Evolutionary conservation across 257 asterid species (phyloP).

Genomic region (Rubia yunnanensis): DNA sequence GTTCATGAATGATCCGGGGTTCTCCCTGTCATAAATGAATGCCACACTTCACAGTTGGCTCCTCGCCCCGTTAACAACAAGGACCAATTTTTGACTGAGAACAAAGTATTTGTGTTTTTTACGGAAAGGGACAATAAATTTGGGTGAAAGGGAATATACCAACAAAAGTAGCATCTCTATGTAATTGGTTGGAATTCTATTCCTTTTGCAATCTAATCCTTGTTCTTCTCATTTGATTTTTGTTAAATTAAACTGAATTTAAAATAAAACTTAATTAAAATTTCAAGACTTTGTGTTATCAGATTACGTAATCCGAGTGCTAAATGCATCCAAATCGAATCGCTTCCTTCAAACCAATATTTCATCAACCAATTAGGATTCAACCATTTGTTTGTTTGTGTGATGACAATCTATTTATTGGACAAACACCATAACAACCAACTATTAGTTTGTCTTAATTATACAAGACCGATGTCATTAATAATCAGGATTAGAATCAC

Average conservation of each 20-base stretch:
- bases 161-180: neutral
- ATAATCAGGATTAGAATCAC: neutral
- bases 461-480: neutral
- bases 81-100: neutral
- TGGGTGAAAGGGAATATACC: neutral
- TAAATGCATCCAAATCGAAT: neutral
- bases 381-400: neutral
- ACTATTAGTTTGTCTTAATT: neutral
- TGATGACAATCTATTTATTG: neutral
- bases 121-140: neutral
- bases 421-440: neutral
- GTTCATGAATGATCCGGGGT: neutral
- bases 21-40: neutral
- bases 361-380: neutral
- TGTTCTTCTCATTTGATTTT: too few species aligned
- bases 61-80: neutral
- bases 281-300: too few species aligned
- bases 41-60: conserved; percentile 8
- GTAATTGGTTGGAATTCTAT: neutral
- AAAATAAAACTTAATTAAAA: too few species aligned
- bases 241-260: too few species aligned
- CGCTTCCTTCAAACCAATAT: neutral
- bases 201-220: neutral
- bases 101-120: neutral
- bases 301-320: too few species aligned